Conservation (phyloP, 108 stramenopile genomes). For the Fragilariopsis cylindrus region DNA sequence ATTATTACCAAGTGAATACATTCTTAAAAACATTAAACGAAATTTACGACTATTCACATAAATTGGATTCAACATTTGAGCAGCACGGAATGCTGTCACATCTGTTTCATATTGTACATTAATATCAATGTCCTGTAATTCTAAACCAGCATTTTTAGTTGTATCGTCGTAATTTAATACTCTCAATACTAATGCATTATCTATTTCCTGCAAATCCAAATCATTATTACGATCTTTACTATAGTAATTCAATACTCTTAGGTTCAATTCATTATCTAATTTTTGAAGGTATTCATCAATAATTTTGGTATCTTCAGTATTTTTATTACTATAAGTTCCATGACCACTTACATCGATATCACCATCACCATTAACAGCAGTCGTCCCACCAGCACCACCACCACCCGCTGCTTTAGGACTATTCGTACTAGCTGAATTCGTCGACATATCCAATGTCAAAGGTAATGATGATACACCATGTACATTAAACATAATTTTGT, state of each 20-base stretch:
- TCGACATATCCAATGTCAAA: too few species aligned
- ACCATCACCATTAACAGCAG: neutral
- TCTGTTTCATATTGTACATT: too few species aligned
- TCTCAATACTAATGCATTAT: slow-evolving; percentile 15
- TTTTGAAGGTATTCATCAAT: neutral
- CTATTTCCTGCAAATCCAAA: neutral
- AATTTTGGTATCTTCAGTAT: slow-evolving; percentile 4
- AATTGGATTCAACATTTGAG: slow-evolving; percentile 13
- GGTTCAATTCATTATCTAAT: slow-evolving; percentile 13
- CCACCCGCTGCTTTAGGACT: too few species aligned
- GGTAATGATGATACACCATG: slow-evolving; percentile 23
- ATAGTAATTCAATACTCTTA: too few species aligned
- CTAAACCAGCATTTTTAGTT: too few species aligned
- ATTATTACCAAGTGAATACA: neutral
- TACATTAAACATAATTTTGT: slow-evolving; percentile 26
- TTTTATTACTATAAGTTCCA: too few species aligned
- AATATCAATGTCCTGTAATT: too few species aligned
- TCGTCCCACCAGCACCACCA: too few species aligned
- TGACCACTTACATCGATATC: neutral
- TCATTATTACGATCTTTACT: neutral
- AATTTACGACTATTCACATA: slow-evolving; percentile 26
- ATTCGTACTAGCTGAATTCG: too few species aligned
- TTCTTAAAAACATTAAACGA: slow-evolving; percentile 27
- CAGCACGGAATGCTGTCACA: slow-evolving; percentile 14
- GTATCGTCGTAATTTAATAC: too few species aligned